A percentile compares a stretch with the other conserved stretches of the same genome.
These are phyloP conservation scores for Phenoliferia sp. DNA, from an alignment of 1,284 basidiomycete species.

Conservation along the genomic window DNA sequence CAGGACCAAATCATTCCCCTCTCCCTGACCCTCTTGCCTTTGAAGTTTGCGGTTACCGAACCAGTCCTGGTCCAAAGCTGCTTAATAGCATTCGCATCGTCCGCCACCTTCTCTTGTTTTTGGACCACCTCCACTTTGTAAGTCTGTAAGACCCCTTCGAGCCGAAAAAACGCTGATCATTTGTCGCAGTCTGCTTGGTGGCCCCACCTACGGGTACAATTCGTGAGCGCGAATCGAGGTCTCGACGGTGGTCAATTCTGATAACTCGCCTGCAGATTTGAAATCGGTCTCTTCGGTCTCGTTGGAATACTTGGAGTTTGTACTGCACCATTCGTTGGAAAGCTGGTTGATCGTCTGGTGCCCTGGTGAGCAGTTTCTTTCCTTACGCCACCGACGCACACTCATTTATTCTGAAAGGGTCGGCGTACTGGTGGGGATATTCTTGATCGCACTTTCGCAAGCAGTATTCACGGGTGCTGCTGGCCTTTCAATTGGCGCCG, in stretches of 20 bases:
- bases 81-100: conserved; percentile 51
- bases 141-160: background rate
- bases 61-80: conserved; percentile 61
- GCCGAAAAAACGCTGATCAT: background rate
- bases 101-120: conserved; percentile 54
- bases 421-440: background rate
- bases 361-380: conserved; percentile 62
- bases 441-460: conserved; percentile 31
- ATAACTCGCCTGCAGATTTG: background rate
- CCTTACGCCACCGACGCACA: conserved; percentile 39
- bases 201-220: conserved; percentile 52
- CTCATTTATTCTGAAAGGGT: background rate
- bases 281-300: conserved; percentile 64
- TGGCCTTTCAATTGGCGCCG: conserved; percentile 56
- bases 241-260: no score
- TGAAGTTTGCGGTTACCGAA: conserved; percentile 57
- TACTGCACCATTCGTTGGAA: conserved; percentile 58
- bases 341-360: conserved; percentile 57
- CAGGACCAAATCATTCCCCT: background rate
- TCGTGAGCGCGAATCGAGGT: no score
- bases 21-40: conserved; percentile 46
- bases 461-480: conserved; percentile 57
- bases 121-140: conserved; percentile 67
- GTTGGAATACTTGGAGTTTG: conserved; percentile 64
- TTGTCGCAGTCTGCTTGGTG: conserved; percentile 51